Conservation (phyloP, 163 green algal species). For the Prototheca wickerhamii region DNA sequence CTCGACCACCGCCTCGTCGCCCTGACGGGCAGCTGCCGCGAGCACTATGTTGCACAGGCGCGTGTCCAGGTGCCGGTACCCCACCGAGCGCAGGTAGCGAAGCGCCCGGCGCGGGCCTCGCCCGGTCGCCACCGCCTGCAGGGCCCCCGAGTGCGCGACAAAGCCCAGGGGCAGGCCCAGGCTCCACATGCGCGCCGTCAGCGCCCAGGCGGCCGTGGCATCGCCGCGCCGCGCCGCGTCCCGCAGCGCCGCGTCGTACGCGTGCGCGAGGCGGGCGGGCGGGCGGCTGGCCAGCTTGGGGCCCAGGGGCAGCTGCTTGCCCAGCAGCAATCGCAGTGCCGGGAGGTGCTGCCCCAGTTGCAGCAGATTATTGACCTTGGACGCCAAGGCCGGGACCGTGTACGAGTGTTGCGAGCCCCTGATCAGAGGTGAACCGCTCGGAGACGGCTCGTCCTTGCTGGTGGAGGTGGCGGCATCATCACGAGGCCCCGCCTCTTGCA, state of each 20-base stretch:
- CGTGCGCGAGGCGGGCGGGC: no score
- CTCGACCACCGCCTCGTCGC: background rate
- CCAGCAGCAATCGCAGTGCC: slow-evolving; percentile 7
- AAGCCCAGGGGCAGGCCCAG: slow-evolving; percentile 6
- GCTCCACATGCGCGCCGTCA: slow-evolving; percentile 7
- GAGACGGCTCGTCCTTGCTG: no score
- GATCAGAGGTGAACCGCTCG: no score
- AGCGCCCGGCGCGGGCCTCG: slow-evolving; percentile 1
- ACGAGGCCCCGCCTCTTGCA: no score
- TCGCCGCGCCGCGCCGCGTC: background rate
- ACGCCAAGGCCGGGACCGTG: background rate
- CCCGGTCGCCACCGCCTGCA: slow-evolving; percentile 3
- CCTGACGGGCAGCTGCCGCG: slow-evolving; percentile 1
- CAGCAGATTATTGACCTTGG: background rate
- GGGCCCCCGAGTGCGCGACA: background rate
- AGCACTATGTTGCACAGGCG: slow-evolving; percentile 14
- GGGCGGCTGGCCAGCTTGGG: background rate
- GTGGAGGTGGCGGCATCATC: no score
- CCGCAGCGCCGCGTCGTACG: slow-evolving; percentile 7
- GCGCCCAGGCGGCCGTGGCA: background rate
- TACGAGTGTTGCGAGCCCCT: background rate
- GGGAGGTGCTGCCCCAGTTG: background rate
- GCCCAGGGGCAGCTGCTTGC: background rate
- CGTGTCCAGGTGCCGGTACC: slow-evolving; percentile 2
- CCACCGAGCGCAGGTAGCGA: background rate